Base-by-base conservation (phyloP, 257 asterid genomes). In the Paulownia fortunei region DNA sequence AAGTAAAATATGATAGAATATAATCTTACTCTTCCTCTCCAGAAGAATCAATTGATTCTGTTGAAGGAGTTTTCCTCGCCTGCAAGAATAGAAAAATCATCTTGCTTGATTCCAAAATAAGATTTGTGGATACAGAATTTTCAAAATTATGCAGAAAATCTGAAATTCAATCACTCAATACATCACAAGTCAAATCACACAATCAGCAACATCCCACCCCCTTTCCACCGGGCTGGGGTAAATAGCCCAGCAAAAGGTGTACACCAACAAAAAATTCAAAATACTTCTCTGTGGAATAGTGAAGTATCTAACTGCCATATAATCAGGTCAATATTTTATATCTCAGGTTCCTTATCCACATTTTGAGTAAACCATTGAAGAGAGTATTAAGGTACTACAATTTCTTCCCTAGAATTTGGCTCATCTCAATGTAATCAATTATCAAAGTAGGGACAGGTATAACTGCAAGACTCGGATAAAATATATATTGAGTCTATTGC, bases 11-110 rank as follows among this genome's bases (percentile, higher is more conserved):
- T 21, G 56, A 76, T 11, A 42, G 68, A 81, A 75, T 56, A 75
- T 73, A 69, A 84, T 73, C 97, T 51, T 91, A 94, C 99, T 94
- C 99, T 90, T 94, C 99, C 83, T 94, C 99, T 74, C 97, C 99
- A 71, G 98, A 94, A 34, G 94, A 91, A 83, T 90, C 98, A 67
- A 92, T 74, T 64, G 98, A 90, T 74, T 90, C 98, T 66, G 86
- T 65, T 51, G 97, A 90, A 59, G 94, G 89, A 39, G 90, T 87
- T 82, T 85, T 91, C 72, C 89, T 87, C 18, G 85, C 87, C 99
- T 94, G 90, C 87, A 69, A 76, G 67, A 78, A 52, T 21, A 78
- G 54, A 86, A 86, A 74, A 67, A 79, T 62, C 59, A 77, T 73
- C 56, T 83, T 58, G 65, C 58, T 18, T 4, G 63, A 24, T 61